Conservation (phyloP, 106 monocot genomes). For the Apostasia shenzhenica region DNA sequence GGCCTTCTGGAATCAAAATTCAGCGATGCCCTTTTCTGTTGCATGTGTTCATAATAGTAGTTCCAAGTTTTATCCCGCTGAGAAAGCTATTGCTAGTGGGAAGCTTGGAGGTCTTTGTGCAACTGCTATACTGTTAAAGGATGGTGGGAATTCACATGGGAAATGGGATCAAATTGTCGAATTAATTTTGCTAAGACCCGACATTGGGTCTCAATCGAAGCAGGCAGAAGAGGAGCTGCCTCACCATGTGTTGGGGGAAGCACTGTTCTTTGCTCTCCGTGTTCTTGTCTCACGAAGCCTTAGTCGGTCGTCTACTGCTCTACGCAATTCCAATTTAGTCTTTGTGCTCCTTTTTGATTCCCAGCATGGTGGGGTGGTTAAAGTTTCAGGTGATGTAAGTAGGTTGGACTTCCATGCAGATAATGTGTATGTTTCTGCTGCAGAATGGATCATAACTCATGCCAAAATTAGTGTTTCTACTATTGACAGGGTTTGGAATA, state of each 20-base stretch:
- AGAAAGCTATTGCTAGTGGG: slow-evolving; percentile 85
- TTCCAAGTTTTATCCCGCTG: slow-evolving; percentile 89
- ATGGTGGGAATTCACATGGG: slow-evolving; percentile 35
- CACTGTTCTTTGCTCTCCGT: slow-evolving; percentile 86
- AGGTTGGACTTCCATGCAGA: slow-evolving; percentile 59
- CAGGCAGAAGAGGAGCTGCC: slow-evolving; percentile 41
- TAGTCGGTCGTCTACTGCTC: slow-evolving; percentile 49
- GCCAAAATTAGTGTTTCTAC: slow-evolving; percentile 65
- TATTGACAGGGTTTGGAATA: slow-evolving; percentile 82
- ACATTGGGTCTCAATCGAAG: slow-evolving; percentile 47
- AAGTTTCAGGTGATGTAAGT: slow-evolving; percentile 66
- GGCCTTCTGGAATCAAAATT: slow-evolving; percentile 77
- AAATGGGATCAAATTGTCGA: slow-evolving; percentile 95
- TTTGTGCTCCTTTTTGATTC: slow-evolving; percentile 87
- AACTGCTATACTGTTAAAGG: slow-evolving; percentile 67
- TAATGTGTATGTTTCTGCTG: slow-evolving; percentile 80
- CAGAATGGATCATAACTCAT: slow-evolving; percentile 68
- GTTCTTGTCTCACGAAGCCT: slow-evolving; percentile 74
- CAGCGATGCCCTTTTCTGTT: slow-evolving; percentile 69
- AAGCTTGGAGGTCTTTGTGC: slow-evolving; percentile 87
- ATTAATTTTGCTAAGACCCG: slow-evolving; percentile 77
- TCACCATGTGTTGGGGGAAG: slow-evolving; percentile 66
- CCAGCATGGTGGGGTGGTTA: slow-evolving; percentile 78
- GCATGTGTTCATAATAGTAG: slow-evolving; percentile 85
- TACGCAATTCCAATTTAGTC: slow-evolving; percentile 63